Conservation (phyloP, 176 grass and related monocot genomes). For the Carex cristatella region DNA sequence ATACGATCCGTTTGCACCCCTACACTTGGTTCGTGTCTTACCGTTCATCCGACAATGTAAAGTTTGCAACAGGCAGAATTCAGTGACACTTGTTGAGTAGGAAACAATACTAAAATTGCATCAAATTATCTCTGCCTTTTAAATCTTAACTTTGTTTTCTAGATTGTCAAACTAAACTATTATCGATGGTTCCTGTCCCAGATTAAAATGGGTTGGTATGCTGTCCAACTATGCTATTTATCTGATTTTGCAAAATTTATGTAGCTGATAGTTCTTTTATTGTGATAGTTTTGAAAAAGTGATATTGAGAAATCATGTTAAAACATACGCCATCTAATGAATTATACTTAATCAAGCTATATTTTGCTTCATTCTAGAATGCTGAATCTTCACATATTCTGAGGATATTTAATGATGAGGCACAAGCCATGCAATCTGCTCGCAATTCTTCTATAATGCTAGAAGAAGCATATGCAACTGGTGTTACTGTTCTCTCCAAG, state of each 20-base stretch:
- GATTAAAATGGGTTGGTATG: no score
- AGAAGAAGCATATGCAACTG: slow-evolving; percentile 76
- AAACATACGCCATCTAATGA: background rate
- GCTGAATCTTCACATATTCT: slow-evolving; percentile 82
- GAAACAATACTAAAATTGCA: background rate
- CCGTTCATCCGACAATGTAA: background rate
- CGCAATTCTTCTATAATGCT: slow-evolving; percentile 66
- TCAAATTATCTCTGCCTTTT: background rate
- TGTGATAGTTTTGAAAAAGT: background rate
- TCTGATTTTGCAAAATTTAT: background rate
- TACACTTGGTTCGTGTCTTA: background rate
- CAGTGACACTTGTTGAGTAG: background rate
- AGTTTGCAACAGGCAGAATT: background rate
- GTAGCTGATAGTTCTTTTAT: background rate
- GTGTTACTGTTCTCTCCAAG: slow-evolving; percentile 81
- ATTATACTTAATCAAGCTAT: background rate
- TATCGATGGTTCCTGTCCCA: no score
- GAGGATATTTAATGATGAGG: slow-evolving; percentile 87
- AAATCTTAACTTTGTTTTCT: background rate
- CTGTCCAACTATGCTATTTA: background rate
- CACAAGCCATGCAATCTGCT: slow-evolving; percentile 84
- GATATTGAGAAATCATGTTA: background rate
- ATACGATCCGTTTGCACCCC: no score
- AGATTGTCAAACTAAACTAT: background rate
- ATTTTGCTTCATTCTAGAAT: slow-evolving; percentile 41